Percentiles rank a stretch among this genome's conserved stretches.
phyloP scores from a whole-genome alignment of 345 rosid species.

The Noccaea bulbosa region DNA sequence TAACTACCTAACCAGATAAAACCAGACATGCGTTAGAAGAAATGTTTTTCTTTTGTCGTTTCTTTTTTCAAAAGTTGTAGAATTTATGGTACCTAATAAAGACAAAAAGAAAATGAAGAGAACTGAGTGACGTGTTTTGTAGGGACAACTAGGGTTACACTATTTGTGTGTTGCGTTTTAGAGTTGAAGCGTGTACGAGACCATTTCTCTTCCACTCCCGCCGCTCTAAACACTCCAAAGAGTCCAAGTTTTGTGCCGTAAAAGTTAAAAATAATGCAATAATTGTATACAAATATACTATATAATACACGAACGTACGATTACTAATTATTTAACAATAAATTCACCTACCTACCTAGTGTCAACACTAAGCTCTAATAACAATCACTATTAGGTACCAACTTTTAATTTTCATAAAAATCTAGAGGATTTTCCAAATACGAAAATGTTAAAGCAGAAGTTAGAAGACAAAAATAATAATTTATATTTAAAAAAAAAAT shows the following conservation, averaged over 20 bases:
- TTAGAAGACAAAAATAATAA: neutral
- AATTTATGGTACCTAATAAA: conserved; percentile 33
- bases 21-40: conserved; percentile 30
- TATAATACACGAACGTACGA: conserved; percentile 28
- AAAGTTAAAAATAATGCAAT: neutral
- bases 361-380: conserved; percentile 25
- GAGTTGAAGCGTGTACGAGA: conserved; percentile 38
- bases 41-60: conserved; percentile 22
- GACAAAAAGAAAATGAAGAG: conserved; percentile 23
- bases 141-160: conserved; percentile 45
- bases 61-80: neutral
- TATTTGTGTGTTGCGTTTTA: conserved; percentile 30
- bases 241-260: neutral
- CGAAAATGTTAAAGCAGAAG: conserved; percentile 4
- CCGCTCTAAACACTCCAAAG: conserved; percentile 32
- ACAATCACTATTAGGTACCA: neutral
- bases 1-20: conserved; percentile 29
- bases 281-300: neutral
- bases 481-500: neutral
- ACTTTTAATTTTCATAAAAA: conserved; percentile 1
- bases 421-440: neutral
- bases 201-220: conserved; percentile 42
- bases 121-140: conserved; percentile 37
- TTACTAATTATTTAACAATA: conserved; percentile 19
- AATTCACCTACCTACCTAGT: conserved; percentile 13